Conservation (phyloP, 768 basidiomycete species). For the Dentipellis fragilis region DNA sequence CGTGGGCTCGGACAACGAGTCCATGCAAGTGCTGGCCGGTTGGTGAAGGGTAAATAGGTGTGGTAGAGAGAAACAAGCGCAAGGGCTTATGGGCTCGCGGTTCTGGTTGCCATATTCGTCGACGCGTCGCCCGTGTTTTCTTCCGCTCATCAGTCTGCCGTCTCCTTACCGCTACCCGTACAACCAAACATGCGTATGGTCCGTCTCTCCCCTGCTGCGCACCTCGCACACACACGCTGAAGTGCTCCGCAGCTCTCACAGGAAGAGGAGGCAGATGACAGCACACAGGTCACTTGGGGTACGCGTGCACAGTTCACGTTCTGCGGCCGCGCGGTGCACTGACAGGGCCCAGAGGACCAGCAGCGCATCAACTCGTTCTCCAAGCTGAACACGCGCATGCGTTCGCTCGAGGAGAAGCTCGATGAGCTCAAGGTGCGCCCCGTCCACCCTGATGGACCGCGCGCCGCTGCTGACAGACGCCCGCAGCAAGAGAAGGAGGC, state of each 20-base stretch:
- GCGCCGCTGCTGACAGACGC: neutral
- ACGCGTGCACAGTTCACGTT: conserved; percentile 14
- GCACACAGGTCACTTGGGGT: conserved; percentile 83
- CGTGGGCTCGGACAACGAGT: conserved; percentile 2
- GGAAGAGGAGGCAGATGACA: conserved; percentile 68
- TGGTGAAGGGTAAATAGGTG: too few relatives aligned
- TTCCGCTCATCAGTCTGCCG: too few relatives aligned
- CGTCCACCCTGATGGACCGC: neutral
- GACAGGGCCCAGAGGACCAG: conserved; percentile 48
- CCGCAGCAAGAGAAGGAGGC: conserved; percentile 91
- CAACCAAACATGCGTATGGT: conserved; percentile 47
- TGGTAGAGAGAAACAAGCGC: too few relatives aligned
- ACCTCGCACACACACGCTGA: neutral
- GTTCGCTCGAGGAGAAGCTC: conserved; percentile 62
- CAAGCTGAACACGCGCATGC: conserved; percentile 75
- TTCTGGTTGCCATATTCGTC: too few relatives aligned
- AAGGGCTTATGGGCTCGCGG: too few relatives aligned
- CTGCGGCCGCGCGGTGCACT: neutral
- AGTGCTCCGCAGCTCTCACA: conserved; percentile 48
- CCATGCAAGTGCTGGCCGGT: neutral
- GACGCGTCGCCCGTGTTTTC: too few relatives aligned
- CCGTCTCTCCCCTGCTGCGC: conserved; percentile 10
- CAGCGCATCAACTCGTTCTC: conserved; percentile 88
- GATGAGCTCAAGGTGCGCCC: conserved; percentile 57
- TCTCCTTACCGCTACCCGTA: neutral